A percentile compares a stretch with the other conserved stretches of the same genome.
Conservation (phyloP, 495 filamentous ascomycete species). For the Hyphodiscus hymeniophilus region DNA sequence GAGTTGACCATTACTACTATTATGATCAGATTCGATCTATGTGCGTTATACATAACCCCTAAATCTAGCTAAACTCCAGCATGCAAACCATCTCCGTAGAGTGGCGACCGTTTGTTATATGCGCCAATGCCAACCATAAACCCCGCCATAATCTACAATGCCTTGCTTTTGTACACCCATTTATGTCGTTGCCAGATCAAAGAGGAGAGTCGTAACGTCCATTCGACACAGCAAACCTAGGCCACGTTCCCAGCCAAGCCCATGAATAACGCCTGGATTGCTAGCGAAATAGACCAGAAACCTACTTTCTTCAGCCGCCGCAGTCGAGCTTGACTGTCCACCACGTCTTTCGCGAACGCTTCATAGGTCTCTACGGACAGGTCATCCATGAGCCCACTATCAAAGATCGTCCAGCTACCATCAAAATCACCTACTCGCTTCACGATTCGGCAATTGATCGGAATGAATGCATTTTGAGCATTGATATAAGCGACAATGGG, state of each 20-base stretch:
- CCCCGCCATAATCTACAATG: conserved; percentile 1
- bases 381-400: conserved; percentile 92
- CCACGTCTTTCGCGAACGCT: conserved; percentile 82
- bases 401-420: conserved; percentile 90
- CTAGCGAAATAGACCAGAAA: conserved; percentile 86
- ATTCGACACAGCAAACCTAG: too few relatives aligned
- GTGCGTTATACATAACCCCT: neutral
- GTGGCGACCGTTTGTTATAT: too few relatives aligned
- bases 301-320: conserved; percentile 92
- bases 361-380: conserved; percentile 88
- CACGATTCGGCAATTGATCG: conserved; percentile 86
- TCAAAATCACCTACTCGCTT: conserved; percentile 85
- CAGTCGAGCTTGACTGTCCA: conserved; percentile 75
- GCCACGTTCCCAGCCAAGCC: conserved; percentile 85
- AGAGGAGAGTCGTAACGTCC: conserved; percentile 8
- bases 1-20: neutral
- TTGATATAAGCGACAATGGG: conserved; percentile 99
- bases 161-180: conserved; percentile 9
- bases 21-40: neutral
- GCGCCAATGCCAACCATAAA: neutral
- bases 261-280: conserved; percentile 90
- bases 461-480: conserved; percentile 84
- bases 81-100: neutral
- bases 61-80: neutral
- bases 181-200: neutral